Evolutionary conservation across 139 green algal genomes (phyloP), one percentile per base, ranked within the genome.

Genomic region (Ostreobium quekettii): DNA sequence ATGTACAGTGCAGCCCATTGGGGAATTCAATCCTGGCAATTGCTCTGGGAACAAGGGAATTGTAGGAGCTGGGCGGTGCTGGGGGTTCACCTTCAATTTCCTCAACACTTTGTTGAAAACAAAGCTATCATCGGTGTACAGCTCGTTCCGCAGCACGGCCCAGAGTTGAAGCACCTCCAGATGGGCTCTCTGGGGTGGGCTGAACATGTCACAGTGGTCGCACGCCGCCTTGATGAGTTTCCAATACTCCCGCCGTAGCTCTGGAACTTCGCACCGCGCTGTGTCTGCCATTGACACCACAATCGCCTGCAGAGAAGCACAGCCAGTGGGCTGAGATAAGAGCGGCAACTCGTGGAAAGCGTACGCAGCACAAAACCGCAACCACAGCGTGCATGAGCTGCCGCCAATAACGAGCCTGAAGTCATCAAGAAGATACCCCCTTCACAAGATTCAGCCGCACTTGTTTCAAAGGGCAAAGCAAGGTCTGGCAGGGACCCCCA

Each of bases 71-170:
- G 42, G 19, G 11, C 42, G 19, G 19, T 19, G 19, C 42, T 19
- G 42, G 19, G 42, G 42, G 42, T 19, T 26, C 42, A 53, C 38
- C 65, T 88, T 87, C 36, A 83, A 68, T 58, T 65, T 63, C 1
- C 35, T 61, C 0, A 86, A 31, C 32, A 80, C 77, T 64, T 82
- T 85, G 71, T 84, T 90, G 73, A 85, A 90, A 2, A 72, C 48
- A 53, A 91, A 91, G 38, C 73, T 87, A 70, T 91, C 86, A 57
- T 91, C 86, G 3, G 78, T 82, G 47, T 47, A 80, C 57, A 86
- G 60, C 64, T 81, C 64, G 35, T 59, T 66, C 22, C 71, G 79
- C 39, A 76, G 64, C 38, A 88, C 81, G 28, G 65, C 74, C 81
- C 81, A 86, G 6, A 74, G 60, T 22, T 71, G 74, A 33, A 83